Evolutionary conservation across 1,284 basidiomycete genomes (phyloP), one percentile per base, ranked within the genome.

Genomic region (Puccinia polysora): DNA sequence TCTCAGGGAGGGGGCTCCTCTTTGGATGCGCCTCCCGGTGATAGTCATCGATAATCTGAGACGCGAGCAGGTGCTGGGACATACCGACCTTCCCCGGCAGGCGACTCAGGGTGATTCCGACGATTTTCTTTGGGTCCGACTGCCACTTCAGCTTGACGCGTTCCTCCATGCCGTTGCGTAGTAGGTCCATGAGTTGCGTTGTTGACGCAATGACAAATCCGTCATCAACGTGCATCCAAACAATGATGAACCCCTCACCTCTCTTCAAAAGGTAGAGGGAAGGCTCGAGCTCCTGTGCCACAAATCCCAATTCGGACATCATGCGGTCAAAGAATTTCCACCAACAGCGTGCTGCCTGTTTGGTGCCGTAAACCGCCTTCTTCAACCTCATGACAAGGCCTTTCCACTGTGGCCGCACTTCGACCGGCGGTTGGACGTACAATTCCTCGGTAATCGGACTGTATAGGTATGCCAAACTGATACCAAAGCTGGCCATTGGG

Each of bases 151-250:
- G 25, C 14, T 49, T 14, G 20, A 62, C n/a, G 20, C 47, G 23
- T 15, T 25, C 30, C 20, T 28, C n/a, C 59, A 62, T 45, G 10
- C 8, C 43, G 4, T 18, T n/a, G 12, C n/a, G 4, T 6, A 62
- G 38, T 8, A 45, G 2, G 15, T 62, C 40, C 15, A 62, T 2
- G 5, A 58, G 12, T 1, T n/a, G 1, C 10, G 12, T 28, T 15
- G 15, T 18, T 10, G 56, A 58, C 5, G 15, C 64, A 8, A 52
- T 30, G 2, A 52, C 64, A 2, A 53, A 20, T 38, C 65, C 53
- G 34, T 68, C 65, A 47, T 68, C 65, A 1, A 68, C 53, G 43
- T 68, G 65, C 7, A 68, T 2, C 65, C 65, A 68, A 20, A 68
- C 47, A 25, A 68, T 58, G 23, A 50, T 18, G 10, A 45, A 38